A percentile compares a stretch with the other conserved stretches of the same genome.
Evolutionary conservation across 225 moss, liverwort and hornwort species (phyloP).

Genomic region (Rhytidiadelphus loreus): DNA sequence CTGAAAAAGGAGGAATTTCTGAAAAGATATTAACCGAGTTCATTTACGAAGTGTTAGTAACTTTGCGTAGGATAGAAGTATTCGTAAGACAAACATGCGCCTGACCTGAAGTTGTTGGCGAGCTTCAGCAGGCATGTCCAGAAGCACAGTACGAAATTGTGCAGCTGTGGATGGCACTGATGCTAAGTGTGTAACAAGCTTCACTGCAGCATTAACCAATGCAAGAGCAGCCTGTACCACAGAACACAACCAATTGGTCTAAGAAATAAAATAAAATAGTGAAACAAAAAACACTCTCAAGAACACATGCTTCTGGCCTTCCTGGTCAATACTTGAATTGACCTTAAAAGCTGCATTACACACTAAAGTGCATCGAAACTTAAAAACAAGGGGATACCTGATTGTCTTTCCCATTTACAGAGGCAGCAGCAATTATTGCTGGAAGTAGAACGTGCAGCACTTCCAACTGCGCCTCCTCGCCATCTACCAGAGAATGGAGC

Average conservation of each 20-base stretch:
- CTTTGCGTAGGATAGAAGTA: not conserved
- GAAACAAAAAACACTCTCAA: not conserved
- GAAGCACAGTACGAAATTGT: slow-evolving; percentile 81
- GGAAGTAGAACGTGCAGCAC: slow-evolving; percentile 85
- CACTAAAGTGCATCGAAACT: not conserved
- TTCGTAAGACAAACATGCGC: not conserved
- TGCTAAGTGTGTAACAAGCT: slow-evolving; percentile 93
- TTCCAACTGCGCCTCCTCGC: slow-evolving; percentile 76
- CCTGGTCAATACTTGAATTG: not conserved
- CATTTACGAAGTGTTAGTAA: not conserved
- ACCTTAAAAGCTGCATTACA: not conserved
- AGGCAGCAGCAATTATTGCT: slow-evolving; percentile 79
- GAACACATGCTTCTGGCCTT: not conserved
- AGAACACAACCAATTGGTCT: not conserved
- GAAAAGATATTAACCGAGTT: not conserved
- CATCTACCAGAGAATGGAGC: slow-evolving; percentile 80
- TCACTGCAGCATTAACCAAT: slow-evolving; percentile 68
- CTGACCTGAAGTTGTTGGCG: slow-evolving; percentile 84
- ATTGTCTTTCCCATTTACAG: slow-evolving; percentile 51
- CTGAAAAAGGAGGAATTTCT: not conserved
- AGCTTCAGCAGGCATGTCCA: slow-evolving; percentile 77
- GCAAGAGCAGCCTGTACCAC: slow-evolving; percentile 40
- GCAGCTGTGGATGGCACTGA: slow-evolving; percentile 72
- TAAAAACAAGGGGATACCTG: slow-evolving; percentile 15
- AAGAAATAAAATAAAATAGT: not conserved